Evolutionary conservation across 805 yeast species (phyloP), one percentile per base, ranked within the genome.

Genomic region (Wickerhamiella alocasiicola): DNA sequence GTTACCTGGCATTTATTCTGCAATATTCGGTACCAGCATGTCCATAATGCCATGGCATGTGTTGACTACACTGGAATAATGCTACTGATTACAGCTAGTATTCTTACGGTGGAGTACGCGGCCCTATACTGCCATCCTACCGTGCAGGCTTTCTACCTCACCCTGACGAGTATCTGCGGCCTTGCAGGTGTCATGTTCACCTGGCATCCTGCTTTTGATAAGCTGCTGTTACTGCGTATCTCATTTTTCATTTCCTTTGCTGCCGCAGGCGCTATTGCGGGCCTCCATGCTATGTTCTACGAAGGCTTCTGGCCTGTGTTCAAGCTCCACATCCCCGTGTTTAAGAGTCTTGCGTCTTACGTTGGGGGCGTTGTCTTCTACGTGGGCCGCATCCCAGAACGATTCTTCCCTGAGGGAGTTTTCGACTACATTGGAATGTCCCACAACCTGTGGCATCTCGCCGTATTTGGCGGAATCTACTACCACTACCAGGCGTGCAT

Each of bases 21-120:
- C 44, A 77, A 84, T 46, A 81, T 84, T 48, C 74, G 88, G 13
- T 69, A 70, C 38, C 59, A 80, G 33, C 53, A 64, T 16, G 57
- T 75, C 47, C 71, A 95, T 56, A 68, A 76, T 48, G 71, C 74
- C 40, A 83, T 81, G 61, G 95, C 95, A 0, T 91, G 98, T 59
- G 75, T 87, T 31, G 98, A 88, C 63, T 88, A 88, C 60, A 79
- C 94, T 5, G 98, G 98, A 2, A 88, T 88, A 49, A 84, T 96
- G 0, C 70, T 85, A 11, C 64, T 91, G 48, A 87, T 88, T 51
- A 80, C 95, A 0, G 88, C 94, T 12, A 81, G 95, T 2, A 80
- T 91, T 34, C 64, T 91, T 33, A 74, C 94, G 3, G 78, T 88
- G 0, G 95, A 88, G 59, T 85, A 82, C 58, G 72, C 82, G 15